phyloP scores from a whole-genome alignment of 306 rosid genomes.

The Rubus idaeus region DNA sequence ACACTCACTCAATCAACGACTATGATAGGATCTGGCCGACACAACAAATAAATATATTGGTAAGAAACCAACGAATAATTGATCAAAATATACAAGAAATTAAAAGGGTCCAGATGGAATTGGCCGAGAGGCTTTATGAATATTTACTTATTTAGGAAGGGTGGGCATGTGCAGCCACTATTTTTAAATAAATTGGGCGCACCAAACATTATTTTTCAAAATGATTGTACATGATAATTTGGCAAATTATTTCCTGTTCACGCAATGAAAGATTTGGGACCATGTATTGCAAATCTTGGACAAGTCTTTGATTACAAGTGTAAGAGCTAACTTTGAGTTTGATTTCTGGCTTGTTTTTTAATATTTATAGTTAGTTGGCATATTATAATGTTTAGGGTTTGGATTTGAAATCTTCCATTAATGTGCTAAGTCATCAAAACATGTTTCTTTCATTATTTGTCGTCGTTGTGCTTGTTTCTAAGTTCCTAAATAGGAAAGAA shows the following conservation, averaged over 20 bases:
- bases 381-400: not conserved
- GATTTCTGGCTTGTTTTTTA: not conserved
- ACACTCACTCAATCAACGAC: not conserved
- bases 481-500: not conserved
- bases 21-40: not conserved
- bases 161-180: slow-evolving; percentile 6
- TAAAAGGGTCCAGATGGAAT: not conserved
- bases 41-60: not conserved
- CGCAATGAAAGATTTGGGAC: not conserved
- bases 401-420: slow-evolving; percentile 9
- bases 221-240: not conserved
- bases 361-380: not conserved
- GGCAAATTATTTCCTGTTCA: not conserved
- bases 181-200: not conserved
- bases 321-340: not conserved
- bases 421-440: not conserved
- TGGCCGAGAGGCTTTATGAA: not conserved
- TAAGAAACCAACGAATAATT: not conserved
- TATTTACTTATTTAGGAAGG: not conserved
- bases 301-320: not conserved
- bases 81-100: not conserved
- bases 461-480: not conserved
- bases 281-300: not conserved
- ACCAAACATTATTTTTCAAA: not conserved
- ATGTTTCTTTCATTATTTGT: not conserved